These are phyloP conservation scores for Dipteronia dyeriana DNA, from an alignment of 345 rosid genomes.

Conservation along the genomic window DNA sequence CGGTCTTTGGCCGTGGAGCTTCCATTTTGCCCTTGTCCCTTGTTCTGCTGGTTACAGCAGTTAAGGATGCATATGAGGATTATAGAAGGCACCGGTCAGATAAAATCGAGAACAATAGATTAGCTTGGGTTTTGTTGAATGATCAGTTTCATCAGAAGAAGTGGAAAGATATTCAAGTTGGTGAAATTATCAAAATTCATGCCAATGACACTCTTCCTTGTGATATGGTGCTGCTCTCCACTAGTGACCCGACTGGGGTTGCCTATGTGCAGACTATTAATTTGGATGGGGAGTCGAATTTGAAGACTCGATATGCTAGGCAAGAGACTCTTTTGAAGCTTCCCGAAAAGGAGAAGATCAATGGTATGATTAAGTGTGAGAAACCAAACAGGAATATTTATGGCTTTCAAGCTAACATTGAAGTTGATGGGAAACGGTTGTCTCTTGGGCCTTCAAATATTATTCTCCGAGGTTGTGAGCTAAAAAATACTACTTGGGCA, in stretches of 20 bases:
- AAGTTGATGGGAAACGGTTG: constrained; percentile 74
- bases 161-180: constrained; percentile 84
- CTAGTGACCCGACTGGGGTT: constrained; percentile 96
- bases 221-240: constrained; percentile 85
- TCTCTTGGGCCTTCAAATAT: constrained; percentile 97
- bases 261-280: constrained; percentile 94
- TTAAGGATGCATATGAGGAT: constrained; percentile 97
- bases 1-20: constrained; percentile 87
- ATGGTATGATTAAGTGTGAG: constrained; percentile 86
- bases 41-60: constrained; percentile 84
- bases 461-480: constrained; percentile 89
- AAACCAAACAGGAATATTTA: constrained; percentile 94
- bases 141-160: constrained; percentile 60
- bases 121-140: constrained; percentile 60
- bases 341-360: constrained; percentile 54
- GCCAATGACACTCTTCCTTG: constrained; percentile 87
- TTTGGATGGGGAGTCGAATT: constrained; percentile 91
- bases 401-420: constrained; percentile 91
- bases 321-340: constrained; percentile 80
- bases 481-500: constrained; percentile 86
- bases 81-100: constrained; percentile 88
- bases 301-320: constrained; percentile 96
- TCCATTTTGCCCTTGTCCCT: constrained; percentile 90
- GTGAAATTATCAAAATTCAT: constrained; percentile 73
- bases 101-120: constrained; percentile 85